phyloP scores from a whole-genome alignment of 257 asterid species.

The Gentiana dahurica region DNA sequence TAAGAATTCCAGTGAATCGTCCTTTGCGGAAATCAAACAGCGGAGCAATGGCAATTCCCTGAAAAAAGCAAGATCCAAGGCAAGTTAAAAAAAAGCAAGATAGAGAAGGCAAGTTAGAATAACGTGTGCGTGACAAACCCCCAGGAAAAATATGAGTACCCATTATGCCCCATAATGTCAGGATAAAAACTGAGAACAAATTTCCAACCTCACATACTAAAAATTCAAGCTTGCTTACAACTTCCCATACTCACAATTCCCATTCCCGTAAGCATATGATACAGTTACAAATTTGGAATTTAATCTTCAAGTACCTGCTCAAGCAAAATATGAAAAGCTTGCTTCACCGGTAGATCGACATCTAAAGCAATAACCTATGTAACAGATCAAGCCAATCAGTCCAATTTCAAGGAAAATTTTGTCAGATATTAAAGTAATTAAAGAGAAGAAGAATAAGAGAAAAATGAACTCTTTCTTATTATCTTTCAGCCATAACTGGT shows the following conservation, averaged over 20 bases:
- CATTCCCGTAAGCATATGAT: neutral
- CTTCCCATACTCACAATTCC: neutral
- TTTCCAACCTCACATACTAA: neutral
- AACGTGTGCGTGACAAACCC: no score
- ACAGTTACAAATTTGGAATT: neutral
- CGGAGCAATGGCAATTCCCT: slow-evolving; percentile 82
- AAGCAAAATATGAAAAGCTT: slow-evolving; percentile 81
- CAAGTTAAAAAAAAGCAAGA: no score
- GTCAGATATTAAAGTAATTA: no score
- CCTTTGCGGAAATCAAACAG: slow-evolving; percentile 79
- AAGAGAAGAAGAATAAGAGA: no score
- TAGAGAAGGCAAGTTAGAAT: no score
- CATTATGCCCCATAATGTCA: no score
- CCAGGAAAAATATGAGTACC: no score
- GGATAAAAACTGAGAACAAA: no score
- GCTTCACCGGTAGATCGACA: slow-evolving; percentile 77
- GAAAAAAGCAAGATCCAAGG: slow-evolving; percentile 19
- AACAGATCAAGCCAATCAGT: slow-evolving; percentile 6
- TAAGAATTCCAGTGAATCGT: slow-evolving; percentile 77
- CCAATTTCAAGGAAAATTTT: neutral
- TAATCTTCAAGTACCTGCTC: slow-evolving; percentile 58
- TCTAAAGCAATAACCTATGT: slow-evolving; percentile 72
- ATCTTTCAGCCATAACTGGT: no score
- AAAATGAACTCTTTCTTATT: no score
- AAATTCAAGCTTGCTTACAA: neutral